Evolutionary conservation across 192 early-diverging fungal genomes (phyloP).

Genomic region (Borealophlyctis nickersoniae): DNA sequence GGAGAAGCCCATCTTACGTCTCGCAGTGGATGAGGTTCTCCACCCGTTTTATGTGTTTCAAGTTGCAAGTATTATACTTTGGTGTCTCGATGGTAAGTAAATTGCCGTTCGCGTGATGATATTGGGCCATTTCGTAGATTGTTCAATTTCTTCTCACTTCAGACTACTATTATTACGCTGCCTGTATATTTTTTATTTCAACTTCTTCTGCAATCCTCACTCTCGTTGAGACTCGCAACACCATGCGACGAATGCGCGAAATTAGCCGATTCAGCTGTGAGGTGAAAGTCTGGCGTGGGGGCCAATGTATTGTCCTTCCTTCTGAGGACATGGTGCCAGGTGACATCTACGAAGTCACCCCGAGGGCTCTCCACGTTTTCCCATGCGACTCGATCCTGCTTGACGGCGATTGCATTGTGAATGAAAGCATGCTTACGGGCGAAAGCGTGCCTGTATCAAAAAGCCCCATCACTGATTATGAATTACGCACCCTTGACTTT

Average conservation of each 20-base stretch:
- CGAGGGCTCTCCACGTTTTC: slow-evolving; percentile 40
- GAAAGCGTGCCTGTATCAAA: slow-evolving; percentile 96
- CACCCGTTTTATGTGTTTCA: slow-evolving; percentile 61
- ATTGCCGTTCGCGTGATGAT: not conserved
- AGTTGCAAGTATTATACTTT: slow-evolving; percentile 51
- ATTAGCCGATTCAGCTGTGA: slow-evolving; percentile 87
- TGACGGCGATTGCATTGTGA: slow-evolving; percentile 93
- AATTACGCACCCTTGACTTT: slow-evolving; percentile 64
- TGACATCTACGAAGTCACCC: slow-evolving; percentile 78
- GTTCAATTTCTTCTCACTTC: not conserved
- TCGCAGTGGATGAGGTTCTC: slow-evolving; percentile 54
- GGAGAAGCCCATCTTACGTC: slow-evolving; percentile 41
- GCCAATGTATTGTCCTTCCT: slow-evolving; percentile 40
- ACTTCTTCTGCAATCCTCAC: slow-evolving; percentile 73
- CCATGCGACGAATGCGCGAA: slow-evolving; percentile 71
- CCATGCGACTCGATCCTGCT: slow-evolving; percentile 94
- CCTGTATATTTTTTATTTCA: slow-evolving; percentile 87
- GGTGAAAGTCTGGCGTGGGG: slow-evolving; percentile 67
- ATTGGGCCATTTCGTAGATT: not conserved
- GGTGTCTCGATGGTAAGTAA: slow-evolving; percentile 65
- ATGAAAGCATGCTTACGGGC: slow-evolving; percentile 97
- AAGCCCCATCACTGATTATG: slow-evolving; percentile 63
- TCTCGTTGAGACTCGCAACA: slow-evolving; percentile 73
- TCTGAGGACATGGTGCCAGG: slow-evolving; percentile 93
- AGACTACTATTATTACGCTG: slow-evolving; percentile 92